Evolutionary conservation across 164 flowering plant genomes (phyloP), one percentile per base, ranked within the genome.

Genomic region (Tetracentron sinense): DNA sequence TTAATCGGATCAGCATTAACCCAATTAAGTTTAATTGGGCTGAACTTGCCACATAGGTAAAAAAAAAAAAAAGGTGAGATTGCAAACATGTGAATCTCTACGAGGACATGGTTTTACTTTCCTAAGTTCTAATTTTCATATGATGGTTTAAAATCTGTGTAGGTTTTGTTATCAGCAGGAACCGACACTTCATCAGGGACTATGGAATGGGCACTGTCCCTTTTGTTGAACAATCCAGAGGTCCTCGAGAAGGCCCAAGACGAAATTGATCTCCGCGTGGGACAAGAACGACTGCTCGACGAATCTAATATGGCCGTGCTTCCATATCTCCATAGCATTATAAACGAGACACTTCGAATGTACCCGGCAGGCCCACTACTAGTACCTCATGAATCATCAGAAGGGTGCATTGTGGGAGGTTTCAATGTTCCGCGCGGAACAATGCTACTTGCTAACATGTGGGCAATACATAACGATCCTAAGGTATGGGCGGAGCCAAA

Each of bases 131-230:
- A n/a, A n/a, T n/a, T n/a, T n/a, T n/a, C n/a, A n/a, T n/a, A n/a
- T n/a, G n/a, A n/a, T n/a, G n/a, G n/a, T n/a, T 33, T 8, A 4
- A 8, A 14, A 22, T 49, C 10, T 19, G 8, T 53, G 20, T 30
- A 69, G 72, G 58, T 31, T 1, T 0, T 69, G 54, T 29, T 69
- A 29, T 22, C 15, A 4, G 72, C 54, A 5, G 68, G 68, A 12
- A 48, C 64, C 0, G 68, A 63, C 17, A 58, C 72, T 14, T 58
- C 64, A 0, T 4, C 64, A 0, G 56, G 26, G 4, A 69, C 72
- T 0, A 69, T 58, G 54, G 63, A 69, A 20, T 69, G 72, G 72
- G 67, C 67, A 14, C 19, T 69, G 56, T 49, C 72, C 7, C 63
- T 63, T 16, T 33, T 63, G 7, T 46, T 69, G 10, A 63, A 69